phyloP scores from a whole-genome alignment of 257 asterid genomes.

The Solanum virginianum region DNA sequence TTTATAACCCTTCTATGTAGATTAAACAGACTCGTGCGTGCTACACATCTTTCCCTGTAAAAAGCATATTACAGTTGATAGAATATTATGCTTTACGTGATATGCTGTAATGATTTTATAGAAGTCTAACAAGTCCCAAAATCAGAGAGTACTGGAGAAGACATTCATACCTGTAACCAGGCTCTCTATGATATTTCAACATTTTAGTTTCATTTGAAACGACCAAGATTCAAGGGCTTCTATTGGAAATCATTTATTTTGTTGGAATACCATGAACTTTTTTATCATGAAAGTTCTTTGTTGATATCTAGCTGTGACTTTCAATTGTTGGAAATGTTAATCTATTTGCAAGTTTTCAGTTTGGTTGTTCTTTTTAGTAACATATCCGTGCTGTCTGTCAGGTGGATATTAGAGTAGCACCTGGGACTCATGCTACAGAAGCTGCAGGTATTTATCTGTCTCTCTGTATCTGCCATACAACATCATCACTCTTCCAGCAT shows the following conservation, averaged over 20 bases:
- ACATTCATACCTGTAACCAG: neutral
- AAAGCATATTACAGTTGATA: neutral
- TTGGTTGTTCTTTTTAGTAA: neutral
- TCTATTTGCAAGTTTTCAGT: neutral
- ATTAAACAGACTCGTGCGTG: neutral
- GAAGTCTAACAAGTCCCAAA: neutral
- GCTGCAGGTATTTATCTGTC: conserved; percentile 72
- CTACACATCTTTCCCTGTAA: neutral
- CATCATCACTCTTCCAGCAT: neutral
- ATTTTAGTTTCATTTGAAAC: neutral
- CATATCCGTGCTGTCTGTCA: conserved; percentile 11
- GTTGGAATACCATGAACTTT: neutral
- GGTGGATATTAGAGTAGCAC: conserved; percentile 95
- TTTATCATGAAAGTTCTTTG: neutral
- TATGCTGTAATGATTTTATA: neutral
- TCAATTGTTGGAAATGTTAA: neutral
- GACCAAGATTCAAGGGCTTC: neutral
- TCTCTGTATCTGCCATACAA: neutral
- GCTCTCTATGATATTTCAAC: neutral
- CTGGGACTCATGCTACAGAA: conserved; percentile 89
- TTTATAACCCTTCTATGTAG: neutral
- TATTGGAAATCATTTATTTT: neutral
- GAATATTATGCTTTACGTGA: neutral
- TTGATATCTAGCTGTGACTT: neutral
- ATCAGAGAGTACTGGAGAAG: neutral